A percentile compares a stretch with the other conserved stretches of the same genome.
phyloP scores from a whole-genome alignment of 148 eudicot species.

The Pharnaceum exiguum region DNA sequence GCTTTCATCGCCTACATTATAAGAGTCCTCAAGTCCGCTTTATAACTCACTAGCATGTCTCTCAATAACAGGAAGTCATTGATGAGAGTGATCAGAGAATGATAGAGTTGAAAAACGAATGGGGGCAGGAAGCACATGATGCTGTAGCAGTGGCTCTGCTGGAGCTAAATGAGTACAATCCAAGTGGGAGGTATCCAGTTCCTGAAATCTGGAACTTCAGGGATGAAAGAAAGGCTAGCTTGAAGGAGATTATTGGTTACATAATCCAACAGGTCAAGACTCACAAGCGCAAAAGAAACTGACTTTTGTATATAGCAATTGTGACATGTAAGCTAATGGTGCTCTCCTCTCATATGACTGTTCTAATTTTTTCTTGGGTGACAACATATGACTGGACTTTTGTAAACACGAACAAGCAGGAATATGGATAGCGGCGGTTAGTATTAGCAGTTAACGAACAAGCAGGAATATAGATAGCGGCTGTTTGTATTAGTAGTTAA shows the following conservation, averaged over 20 bases:
- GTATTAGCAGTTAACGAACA: no score
- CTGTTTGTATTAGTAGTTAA: no score
- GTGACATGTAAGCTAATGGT: no score
- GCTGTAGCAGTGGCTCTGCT: constrained; percentile 30
- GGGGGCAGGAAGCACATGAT: constrained; percentile 26
- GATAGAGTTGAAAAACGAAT: constrained; percentile 26
- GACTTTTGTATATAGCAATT: no score
- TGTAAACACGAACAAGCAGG: no score
- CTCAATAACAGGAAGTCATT: constrained; percentile 23
- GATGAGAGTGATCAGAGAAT: constrained; percentile 30
- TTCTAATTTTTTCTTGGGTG: no score
- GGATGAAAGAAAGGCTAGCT: constrained; percentile 30
- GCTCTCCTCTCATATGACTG: no score
- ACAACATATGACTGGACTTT: no score
- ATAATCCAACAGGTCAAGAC: constrained; percentile 19
- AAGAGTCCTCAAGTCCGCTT: neutral
- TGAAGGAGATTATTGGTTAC: constrained; percentile 25
- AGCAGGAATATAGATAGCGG: no score
- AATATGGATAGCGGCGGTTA: no score
- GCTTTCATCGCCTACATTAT: no score
- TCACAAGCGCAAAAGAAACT: constrained; percentile 12
- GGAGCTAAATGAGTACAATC: constrained; percentile 42
- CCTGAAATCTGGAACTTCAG: constrained; percentile 35
- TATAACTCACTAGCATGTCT: neutral
- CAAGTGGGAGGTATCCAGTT: constrained; percentile 33